phyloP scores from a whole-genome alignment of 2,329 filamentous ascomycete species.

The Sarocladiaceae sp. region DNA sequence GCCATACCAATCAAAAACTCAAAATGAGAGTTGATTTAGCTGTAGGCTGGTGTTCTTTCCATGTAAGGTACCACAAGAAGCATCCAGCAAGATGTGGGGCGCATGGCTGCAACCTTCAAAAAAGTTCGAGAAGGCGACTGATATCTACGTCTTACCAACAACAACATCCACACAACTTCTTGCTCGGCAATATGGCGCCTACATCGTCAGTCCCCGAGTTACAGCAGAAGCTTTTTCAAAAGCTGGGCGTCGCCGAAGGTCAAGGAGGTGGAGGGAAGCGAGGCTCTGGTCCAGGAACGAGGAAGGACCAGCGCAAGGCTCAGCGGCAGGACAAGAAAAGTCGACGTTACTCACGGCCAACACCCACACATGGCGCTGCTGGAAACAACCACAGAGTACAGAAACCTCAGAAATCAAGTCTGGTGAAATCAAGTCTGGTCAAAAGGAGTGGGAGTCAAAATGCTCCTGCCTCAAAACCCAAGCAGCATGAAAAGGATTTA shows the following conservation, averaged over 20 bases:
- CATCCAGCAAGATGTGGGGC: slow-evolving; percentile 2
- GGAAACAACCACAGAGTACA: neutral
- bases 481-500: neutral
- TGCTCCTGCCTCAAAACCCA: neutral
- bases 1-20: too few species aligned
- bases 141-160: too few species aligned
- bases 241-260: slow-evolving; percentile 26
- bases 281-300: slow-evolving; percentile 14
- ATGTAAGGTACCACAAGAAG: too few species aligned
- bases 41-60: too few species aligned
- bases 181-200: slow-evolving; percentile 17
- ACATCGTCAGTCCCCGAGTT: slow-evolving; percentile 25
- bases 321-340: slow-evolving; percentile 59
- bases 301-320: slow-evolving; percentile 65
- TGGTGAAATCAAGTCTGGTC: neutral
- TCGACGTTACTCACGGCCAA: slow-evolving; percentile 24
- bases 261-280: slow-evolving; percentile 13
- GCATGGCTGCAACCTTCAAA: neutral
- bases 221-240: slow-evolving; percentile 32
- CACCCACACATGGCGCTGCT: slow-evolving; percentile 10
- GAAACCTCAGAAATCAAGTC: slow-evolving; percentile 2
- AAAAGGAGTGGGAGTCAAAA: neutral
- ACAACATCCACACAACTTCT: too few species aligned
- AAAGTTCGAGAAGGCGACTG: neutral
- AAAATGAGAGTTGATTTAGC: too few species aligned